These are phyloP conservation scores for Baorangia bicolor DNA, from an alignment of 768 basidiomycete species.

Conservation along the genomic window DNA sequence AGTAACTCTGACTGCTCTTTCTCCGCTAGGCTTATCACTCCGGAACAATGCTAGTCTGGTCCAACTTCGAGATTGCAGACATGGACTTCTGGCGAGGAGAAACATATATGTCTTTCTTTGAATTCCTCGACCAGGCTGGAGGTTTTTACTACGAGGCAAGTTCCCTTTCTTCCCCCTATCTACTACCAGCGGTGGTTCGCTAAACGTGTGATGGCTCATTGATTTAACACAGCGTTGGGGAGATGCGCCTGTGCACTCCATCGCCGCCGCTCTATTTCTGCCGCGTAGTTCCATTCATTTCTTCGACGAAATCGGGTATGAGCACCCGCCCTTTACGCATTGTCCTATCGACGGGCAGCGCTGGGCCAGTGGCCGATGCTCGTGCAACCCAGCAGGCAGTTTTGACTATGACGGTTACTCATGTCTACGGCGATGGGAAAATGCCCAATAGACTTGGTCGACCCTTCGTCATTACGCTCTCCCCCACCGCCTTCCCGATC, in stretches of 20 bases:
- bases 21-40: neutral
- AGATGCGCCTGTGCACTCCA: slow-evolving; percentile 89
- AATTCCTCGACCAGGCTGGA: slow-evolving; percentile 73
- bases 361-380: slow-evolving; percentile 25
- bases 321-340: slow-evolving; percentile 29
- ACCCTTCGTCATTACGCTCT: neutral
- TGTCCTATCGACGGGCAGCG: slow-evolving; percentile 21
- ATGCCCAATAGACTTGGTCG: neutral
- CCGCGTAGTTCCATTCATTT: slow-evolving; percentile 90
- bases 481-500: neutral
- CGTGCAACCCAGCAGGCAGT: slow-evolving; percentile 20
- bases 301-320: slow-evolving; percentile 80
- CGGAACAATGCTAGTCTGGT: slow-evolving; percentile 62
- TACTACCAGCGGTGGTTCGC: neutral
- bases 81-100: slow-evolving; percentile 85
- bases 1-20: slow-evolving; percentile 16
- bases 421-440: slow-evolving; percentile 26
- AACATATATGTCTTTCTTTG: slow-evolving; percentile 81
- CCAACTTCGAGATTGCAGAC: slow-evolving; percentile 89
- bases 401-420: slow-evolving; percentile 33
- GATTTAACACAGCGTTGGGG: slow-evolving; percentile 71
- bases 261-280: slow-evolving; percentile 88
- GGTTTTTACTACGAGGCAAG: slow-evolving; percentile 87
- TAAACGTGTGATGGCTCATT: neutral
- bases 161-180: neutral